These are phyloP conservation scores for Pterocarpus macrocarpus DNA, from an alignment of 306 rosid species.

Conservation along the genomic window DNA sequence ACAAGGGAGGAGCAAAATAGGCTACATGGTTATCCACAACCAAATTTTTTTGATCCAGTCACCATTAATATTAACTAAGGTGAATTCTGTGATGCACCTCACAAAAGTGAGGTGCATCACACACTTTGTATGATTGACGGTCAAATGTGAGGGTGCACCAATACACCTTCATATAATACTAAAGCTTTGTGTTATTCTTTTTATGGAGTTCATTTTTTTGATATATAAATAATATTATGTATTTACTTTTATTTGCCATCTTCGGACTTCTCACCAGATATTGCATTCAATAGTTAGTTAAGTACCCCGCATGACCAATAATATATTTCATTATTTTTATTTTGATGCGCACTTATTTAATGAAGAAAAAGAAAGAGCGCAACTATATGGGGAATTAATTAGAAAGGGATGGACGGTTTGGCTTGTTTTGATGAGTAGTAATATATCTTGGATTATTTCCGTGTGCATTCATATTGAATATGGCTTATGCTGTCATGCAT, in stretches of 20 bases:
- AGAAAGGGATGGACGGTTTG: constrained; percentile 10
- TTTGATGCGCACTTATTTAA: constrained; percentile 33
- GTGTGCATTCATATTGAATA: constrained; percentile 13
- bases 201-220: too few relatives aligned
- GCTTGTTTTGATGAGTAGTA: neutral
- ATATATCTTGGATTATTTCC: neutral
- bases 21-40: too few relatives aligned
- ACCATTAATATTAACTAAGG: too few relatives aligned
- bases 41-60: too few relatives aligned
- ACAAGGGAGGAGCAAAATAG: too few relatives aligned
- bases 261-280: neutral
- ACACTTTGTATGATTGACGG: too few relatives aligned
- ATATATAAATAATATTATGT: too few relatives aligned
- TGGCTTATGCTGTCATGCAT: neutral
- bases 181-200: too few relatives aligned
- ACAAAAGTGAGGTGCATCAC: too few relatives aligned
- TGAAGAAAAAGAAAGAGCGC: constrained; percentile 18
- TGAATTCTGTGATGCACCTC: too few relatives aligned
- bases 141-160: too few relatives aligned
- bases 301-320: neutral
- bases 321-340: neutral
- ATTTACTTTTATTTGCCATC: neutral
- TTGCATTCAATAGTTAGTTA: neutral
- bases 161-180: too few relatives aligned
- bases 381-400: constrained; percentile 7